Percentiles rank a stretch among this genome's conserved stretches.
These are phyloP conservation scores for Quaeritorhiza haematococci DNA, from an alignment of 371 early-diverging fungal genomes.

Conservation along the genomic window DNA sequence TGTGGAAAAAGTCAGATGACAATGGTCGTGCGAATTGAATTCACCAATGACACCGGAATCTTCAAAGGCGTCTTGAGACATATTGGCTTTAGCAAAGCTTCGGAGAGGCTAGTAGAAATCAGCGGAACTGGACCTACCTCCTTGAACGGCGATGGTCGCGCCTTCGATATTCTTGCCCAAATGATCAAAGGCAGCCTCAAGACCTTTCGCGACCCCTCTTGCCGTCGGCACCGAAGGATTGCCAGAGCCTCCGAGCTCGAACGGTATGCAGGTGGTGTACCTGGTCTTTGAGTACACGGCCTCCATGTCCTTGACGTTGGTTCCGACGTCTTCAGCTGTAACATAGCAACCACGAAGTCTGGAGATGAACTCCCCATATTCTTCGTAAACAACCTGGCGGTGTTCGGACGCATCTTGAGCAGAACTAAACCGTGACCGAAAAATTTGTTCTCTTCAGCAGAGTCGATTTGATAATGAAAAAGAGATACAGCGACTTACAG, in stretches of 20 bases:
- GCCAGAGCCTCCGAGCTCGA: conserved; percentile 27
- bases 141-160: conserved; percentile 33
- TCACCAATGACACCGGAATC: too few relatives aligned
- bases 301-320: conserved; percentile 14
- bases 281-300: conserved; percentile 28
- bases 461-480: not conserved
- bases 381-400: conserved; percentile 30
- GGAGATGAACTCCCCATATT: conserved; percentile 33
- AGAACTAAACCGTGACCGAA: too few relatives aligned
- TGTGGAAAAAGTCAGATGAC: too few relatives aligned
- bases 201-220: conserved; percentile 27
- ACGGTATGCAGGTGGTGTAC: conserved; percentile 36
- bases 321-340: conserved; percentile 39
- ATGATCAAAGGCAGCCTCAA: conserved; percentile 33
- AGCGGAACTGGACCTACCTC: conserved; percentile 6
- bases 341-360: conserved; percentile 32
- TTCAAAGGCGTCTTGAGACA: too few relatives aligned
- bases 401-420: conserved; percentile 4
- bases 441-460: too few relatives aligned
- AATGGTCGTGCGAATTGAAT: too few relatives aligned
- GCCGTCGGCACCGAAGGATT: conserved; percentile 37
- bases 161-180: conserved; percentile 20
- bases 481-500: conserved; percentile 10
- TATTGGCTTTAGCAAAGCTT: not conserved
- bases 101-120: not conserved